These are phyloP conservation scores for Cucurbita moschata DNA, from an alignment of 306 rosid species.

Conservation along the genomic window DNA sequence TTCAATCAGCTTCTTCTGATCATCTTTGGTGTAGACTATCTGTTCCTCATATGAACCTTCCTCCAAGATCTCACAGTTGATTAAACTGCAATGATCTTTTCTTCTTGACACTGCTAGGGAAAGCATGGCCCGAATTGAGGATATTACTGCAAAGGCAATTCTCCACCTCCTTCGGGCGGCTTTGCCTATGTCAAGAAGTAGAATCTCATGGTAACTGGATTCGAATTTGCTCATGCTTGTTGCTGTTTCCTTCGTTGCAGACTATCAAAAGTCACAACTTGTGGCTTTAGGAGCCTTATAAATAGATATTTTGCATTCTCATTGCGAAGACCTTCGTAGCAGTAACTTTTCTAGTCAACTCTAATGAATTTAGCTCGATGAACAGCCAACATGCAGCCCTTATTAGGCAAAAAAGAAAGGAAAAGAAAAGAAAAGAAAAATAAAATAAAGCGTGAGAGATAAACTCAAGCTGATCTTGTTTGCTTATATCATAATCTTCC, in stretches of 20 bases:
- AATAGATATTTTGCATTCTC: neutral
- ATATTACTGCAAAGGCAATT: slow-evolving; percentile 38
- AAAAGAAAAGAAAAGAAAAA: too few species aligned
- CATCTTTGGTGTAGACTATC: neutral
- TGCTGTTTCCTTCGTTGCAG: neutral
- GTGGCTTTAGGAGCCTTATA: neutral
- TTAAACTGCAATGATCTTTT: neutral
- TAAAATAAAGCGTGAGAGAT: neutral
- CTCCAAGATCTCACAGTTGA: neutral
- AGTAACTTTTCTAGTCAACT: neutral
- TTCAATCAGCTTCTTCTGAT: slow-evolving; percentile 16
- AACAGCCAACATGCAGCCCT: neutral
- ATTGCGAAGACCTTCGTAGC: neutral
- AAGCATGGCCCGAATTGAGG: slow-evolving; percentile 35
- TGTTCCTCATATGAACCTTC: neutral
- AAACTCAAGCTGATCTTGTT: neutral
- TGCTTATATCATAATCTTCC: neutral
- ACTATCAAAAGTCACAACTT: neutral
- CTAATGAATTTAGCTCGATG: neutral
- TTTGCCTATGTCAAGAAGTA: neutral
- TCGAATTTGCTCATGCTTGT: neutral
- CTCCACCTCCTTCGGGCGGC: slow-evolving; percentile 60
- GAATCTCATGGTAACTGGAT: neutral
- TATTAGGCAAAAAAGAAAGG: neutral
- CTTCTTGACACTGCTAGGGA: slow-evolving; percentile 29